Conservation (phyloP, 148 eudicot genomes). For the Heliamphora exappendiculata region DNA sequence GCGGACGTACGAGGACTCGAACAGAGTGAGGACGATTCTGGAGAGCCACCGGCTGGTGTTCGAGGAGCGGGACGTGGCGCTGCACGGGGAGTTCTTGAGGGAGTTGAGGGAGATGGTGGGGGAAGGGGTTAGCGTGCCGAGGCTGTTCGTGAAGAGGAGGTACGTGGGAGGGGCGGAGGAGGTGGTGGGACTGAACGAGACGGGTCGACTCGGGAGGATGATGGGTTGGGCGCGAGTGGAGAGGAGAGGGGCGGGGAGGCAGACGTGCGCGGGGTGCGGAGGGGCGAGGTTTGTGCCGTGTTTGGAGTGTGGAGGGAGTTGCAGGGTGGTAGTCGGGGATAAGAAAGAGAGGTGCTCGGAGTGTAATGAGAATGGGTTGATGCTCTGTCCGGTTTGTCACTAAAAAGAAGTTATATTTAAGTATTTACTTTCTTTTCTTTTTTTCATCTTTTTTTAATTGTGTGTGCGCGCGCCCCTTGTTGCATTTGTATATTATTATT, state of each 20-base stretch:
- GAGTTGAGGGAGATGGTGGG: constrained; percentile 63
- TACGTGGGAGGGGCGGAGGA: constrained; percentile 79
- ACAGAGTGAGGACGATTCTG: constrained; percentile 54
- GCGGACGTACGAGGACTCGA: constrained; percentile 74
- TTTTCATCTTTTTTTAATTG: too few species aligned
- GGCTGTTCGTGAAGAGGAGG: constrained; percentile 81
- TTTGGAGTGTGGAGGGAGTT: constrained; percentile 81
- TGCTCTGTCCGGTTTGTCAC: constrained; percentile 57
- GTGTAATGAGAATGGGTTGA: constrained; percentile 90
- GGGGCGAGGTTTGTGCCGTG: constrained; percentile 93
- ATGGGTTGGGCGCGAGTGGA: constrained; percentile 62
- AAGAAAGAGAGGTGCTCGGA: constrained; percentile 58
- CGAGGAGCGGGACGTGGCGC: constrained; percentile 81
- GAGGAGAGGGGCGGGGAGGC: constrained; percentile 72
- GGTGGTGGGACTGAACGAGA: constrained; percentile 74
- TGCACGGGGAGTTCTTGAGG: constrained; percentile 51
- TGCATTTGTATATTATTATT: too few species aligned
- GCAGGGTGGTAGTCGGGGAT: constrained; percentile 51
- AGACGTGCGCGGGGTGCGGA: constrained; percentile 80
- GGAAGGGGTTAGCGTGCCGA: constrained; percentile 44
- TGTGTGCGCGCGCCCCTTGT: too few species aligned
- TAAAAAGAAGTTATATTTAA: background rate
- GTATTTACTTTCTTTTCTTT: background rate
- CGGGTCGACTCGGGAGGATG: constrained; percentile 61
- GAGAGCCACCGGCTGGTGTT: constrained; percentile 66